These are phyloP conservation scores for Claviceps fusiformis DNA, from an alignment of 2,329 filamentous ascomycete genomes.

Conservation along the genomic window DNA sequence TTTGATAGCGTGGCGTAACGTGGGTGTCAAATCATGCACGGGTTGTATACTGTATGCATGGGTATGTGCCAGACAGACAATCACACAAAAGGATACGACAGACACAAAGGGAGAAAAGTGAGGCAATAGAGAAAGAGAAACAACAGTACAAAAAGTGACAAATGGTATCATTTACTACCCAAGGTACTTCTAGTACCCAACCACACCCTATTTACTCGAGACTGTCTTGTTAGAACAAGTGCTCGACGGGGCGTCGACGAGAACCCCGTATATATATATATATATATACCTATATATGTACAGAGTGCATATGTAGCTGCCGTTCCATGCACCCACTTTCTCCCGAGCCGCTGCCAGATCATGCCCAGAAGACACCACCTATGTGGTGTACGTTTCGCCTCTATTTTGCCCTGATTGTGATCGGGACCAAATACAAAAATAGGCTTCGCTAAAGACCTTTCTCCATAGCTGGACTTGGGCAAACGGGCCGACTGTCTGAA, in stretches of 20 bases:
- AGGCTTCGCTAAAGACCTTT: not conserved
- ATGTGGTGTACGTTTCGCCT: not conserved
- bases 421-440: not conserved
- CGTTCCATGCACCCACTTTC: too few species aligned
- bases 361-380: not conserved
- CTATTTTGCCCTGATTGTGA: not conserved
- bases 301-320: too few species aligned
- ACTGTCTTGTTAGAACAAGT: not conserved
- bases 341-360: not conserved
- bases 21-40: too few species aligned
- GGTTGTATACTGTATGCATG: too few species aligned
- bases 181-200: not conserved
- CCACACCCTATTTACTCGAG: not conserved
- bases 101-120: too few species aligned
- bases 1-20: too few species aligned
- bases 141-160: not conserved
- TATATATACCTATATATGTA: too few species aligned
- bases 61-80: too few species aligned
- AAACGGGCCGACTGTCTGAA: too few species aligned
- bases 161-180: constrained; percentile 1
- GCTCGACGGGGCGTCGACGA: not conserved
- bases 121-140: too few species aligned
- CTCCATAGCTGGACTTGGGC: not conserved
- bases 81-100: too few species aligned
- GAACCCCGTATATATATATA: too few species aligned